phyloP scores from a whole-genome alignment of 139 green algal species.

The Dunaliella sp. region DNA sequence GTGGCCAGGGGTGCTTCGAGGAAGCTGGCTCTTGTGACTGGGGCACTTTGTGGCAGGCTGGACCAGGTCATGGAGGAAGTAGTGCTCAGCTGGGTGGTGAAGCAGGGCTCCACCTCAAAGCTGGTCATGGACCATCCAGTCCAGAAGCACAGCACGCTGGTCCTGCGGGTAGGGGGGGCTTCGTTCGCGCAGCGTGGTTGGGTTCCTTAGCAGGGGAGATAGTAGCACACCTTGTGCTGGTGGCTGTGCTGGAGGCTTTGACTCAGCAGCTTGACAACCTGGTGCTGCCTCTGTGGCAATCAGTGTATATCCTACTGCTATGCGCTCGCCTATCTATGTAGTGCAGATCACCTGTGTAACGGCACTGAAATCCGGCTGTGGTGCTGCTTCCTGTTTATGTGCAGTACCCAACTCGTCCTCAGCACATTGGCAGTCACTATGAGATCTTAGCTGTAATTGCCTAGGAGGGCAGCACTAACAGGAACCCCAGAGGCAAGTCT shows the following conservation, averaged over 20 bases:
- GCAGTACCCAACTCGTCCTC: too few relatives aligned
- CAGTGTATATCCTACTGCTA: constrained; percentile 43
- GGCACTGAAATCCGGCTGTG: too few relatives aligned
- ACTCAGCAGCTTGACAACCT: constrained; percentile 84
- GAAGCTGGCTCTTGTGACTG: too few relatives aligned
- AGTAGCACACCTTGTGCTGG: constrained; percentile 37
- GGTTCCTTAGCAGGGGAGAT: constrained; percentile 16
- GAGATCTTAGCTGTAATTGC: too few relatives aligned
- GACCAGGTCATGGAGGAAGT: background rate
- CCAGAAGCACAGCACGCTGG: background rate
- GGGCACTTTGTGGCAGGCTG: too few relatives aligned
- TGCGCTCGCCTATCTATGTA: too few relatives aligned
- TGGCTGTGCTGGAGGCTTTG: constrained; percentile 67
- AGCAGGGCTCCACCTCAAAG: background rate
- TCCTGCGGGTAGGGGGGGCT: background rate
- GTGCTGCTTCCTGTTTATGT: too few relatives aligned
- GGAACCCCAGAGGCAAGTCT: too few relatives aligned
- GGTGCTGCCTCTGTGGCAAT: constrained; percentile 63
- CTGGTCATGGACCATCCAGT: background rate
- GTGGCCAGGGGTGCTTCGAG: too few relatives aligned
- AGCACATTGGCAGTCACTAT: too few relatives aligned
- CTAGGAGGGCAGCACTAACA: too few relatives aligned
- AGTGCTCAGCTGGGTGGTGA: background rate
- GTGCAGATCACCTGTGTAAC: too few relatives aligned
- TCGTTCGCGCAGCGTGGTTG: background rate